These are phyloP conservation scores for Senna siamea DNA, from an alignment of 306 rosid genomes.

Conservation along the genomic window DNA sequence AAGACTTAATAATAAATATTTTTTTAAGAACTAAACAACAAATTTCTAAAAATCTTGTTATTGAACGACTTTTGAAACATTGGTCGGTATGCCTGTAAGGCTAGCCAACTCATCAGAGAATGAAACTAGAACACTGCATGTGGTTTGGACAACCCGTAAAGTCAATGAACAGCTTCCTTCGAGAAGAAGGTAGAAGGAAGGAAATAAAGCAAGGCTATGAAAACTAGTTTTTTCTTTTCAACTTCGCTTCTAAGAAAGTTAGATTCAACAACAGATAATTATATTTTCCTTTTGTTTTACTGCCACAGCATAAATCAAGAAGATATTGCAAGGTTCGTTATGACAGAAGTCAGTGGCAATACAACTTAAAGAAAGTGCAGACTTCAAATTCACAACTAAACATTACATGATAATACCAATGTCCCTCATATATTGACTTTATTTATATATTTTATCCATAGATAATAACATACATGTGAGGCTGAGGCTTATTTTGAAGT, in stretches of 20 bases:
- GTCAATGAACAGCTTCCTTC: conserved; percentile 2
- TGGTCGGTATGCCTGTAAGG: neutral
- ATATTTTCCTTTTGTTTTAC: neutral
- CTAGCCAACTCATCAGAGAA: conserved; percentile 1
- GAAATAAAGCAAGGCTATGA: neutral
- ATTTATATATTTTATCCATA: too few species aligned
- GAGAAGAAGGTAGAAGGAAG: neutral
- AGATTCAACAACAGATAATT: neutral
- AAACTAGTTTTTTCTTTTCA: neutral
- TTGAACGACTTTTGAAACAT: neutral
- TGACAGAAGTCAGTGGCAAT: neutral
- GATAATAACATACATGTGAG: too few species aligned
- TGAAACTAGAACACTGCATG: neutral
- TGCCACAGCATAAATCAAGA: too few species aligned
- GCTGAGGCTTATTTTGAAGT: too few species aligned
- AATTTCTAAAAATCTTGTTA: too few species aligned
- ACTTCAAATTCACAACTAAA: neutral
- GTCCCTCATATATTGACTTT: too few species aligned
- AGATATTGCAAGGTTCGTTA: too few species aligned
- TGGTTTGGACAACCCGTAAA: conserved; percentile 26
- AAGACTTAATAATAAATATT: too few species aligned
- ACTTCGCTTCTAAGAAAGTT: too few species aligned
- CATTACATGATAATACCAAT: too few species aligned
- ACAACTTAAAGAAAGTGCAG: too few species aligned
- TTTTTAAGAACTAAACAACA: too few species aligned